Evolutionary conservation across 768 basidiomycete species (phyloP), one percentile per base, ranked within the genome.

Genomic region (Candolleomyces efflorescens): DNA sequence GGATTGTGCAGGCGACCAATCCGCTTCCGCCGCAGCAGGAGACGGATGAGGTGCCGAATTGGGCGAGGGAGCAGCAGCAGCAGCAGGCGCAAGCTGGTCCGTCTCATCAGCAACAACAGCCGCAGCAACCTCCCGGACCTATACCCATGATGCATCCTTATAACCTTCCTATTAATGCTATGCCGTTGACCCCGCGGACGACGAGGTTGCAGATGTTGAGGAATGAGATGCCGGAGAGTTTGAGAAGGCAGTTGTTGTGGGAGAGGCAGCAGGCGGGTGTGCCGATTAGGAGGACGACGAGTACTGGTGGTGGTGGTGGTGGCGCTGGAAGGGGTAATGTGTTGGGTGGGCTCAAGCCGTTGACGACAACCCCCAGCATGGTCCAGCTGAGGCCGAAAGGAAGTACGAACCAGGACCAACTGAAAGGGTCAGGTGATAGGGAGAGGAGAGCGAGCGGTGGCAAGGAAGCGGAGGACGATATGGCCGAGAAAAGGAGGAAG

Each of bases 121-220:
- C 59, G n/a, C 65, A 63, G 3, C 56, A 66, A 22, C 60, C 54
- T 18, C 70, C 81, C 0, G 71, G 78, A 6, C 84, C 89, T 1
- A 85, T 86, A 50, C 82, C 85, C 1, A 69, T 89, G 2, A 78
- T 77, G 7, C 81, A 79, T 67, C 86, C 89, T 5, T 90, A 91
- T 71, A 89, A 90, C 64, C 79, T 92, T 23, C 90, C 90, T 0
- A 77, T 80, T 3, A 74, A 82, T 32, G 73, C 78, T 0, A 74
- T 82, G 17, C 90, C 90, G 2, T 87, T 88, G 62, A 92, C 91
- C 0, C 94, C 94, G 0, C 84, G 89, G 37, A 92, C 94, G 44
- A 94, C 92, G 2, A 81, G 94, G 2, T 78, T 90, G 51, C 80
- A 82, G 62, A 95, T 95, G 90, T 77, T 95, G 47, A 78, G 85